Percentiles rank a stretch among this genome's conserved stretches.
These are phyloP conservation scores for Saturnispora mendoncae DNA, from an alignment of 805 yeast species.

Conservation along the genomic window DNA sequence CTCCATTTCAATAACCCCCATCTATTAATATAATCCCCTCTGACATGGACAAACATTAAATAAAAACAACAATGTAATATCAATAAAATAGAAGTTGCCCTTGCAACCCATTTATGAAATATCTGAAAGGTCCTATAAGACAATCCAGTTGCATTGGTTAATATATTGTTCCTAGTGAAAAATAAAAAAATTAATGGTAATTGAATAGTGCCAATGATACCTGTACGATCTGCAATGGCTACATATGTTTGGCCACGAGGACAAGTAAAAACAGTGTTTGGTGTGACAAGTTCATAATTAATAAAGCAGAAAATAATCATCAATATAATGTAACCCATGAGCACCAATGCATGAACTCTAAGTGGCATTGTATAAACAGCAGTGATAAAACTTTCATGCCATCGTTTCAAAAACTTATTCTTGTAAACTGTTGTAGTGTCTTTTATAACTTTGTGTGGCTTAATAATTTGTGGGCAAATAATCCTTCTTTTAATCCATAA, in stretches of 20 bases:
- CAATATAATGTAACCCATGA: constrained; percentile 23
- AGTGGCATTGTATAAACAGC: constrained; percentile 26
- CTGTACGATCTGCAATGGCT: constrained; percentile 37
- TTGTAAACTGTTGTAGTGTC: background rate
- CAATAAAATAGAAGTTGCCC: constrained; percentile 32
- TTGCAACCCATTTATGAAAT: constrained; percentile 34
- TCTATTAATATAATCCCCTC: constrained; percentile 29
- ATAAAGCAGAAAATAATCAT: constrained; percentile 24
- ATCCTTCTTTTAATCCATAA: constrained; percentile 29
- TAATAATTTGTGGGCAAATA: constrained; percentile 26
- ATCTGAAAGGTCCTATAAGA: constrained; percentile 30
- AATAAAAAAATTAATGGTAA: constrained; percentile 30
- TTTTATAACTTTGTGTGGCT: constrained; percentile 12
- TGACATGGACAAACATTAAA: constrained; percentile 28
- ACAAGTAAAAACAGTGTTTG: constrained; percentile 27
- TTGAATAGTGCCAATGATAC: constrained; percentile 35
- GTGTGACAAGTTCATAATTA: constrained; percentile 22
- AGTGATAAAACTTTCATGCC: constrained; percentile 6
- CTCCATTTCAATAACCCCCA: constrained; percentile 36
- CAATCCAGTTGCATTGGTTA: constrained; percentile 27
- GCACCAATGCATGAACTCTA: constrained; percentile 27
- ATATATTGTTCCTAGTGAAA: constrained; percentile 30
- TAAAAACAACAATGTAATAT: constrained; percentile 33
- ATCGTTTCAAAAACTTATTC: constrained; percentile 2
- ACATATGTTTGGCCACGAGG: constrained; percentile 24